Conservation (phyloP, 192 early-diverging fungal species). For the Podila epicladia region DNA sequence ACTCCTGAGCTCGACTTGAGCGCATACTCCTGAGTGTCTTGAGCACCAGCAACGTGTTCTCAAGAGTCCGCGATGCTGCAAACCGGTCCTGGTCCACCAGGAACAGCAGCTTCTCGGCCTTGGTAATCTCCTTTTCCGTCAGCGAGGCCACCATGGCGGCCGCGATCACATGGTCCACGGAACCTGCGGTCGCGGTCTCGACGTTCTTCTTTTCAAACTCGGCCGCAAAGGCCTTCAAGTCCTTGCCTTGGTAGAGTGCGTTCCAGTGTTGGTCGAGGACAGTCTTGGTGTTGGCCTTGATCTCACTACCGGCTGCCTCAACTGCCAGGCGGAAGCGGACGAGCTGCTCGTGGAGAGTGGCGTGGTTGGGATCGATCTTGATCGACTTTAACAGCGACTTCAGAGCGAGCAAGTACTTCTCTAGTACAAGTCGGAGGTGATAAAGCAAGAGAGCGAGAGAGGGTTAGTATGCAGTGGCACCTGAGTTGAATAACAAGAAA, state of each 20-base stretch:
- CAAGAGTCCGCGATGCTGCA: constrained; percentile 11
- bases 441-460: not conserved
- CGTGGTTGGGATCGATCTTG: constrained; percentile 54
- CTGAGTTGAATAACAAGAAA: not conserved
- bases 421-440: constrained; percentile 23
- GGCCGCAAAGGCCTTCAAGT: constrained; percentile 13
- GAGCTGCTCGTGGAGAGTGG: constrained; percentile 56
- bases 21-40: constrained; percentile 36
- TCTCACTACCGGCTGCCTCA: constrained; percentile 21
- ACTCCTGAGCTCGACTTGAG: constrained; percentile 34
- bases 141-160: constrained; percentile 33
- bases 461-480: not conserved
- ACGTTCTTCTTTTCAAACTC: constrained; percentile 19
- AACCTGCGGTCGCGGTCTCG: not conserved
- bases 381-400: constrained; percentile 63
- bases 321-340: constrained; percentile 57
- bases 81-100: constrained; percentile 19
- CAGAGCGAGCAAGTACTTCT: constrained; percentile 75
- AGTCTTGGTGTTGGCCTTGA: constrained; percentile 33
- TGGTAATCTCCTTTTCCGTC: constrained; percentile 12
- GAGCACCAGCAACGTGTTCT: constrained; percentile 20
- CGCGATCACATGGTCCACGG: constrained; percentile 31
- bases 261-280: constrained; percentile 45
- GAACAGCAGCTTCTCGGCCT: constrained; percentile 34
- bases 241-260: constrained; percentile 15